Evolutionary conservation across 2,329 filamentous ascomycete species (phyloP), one percentile per base, ranked within the genome.

Genomic region (Fusarium sp.): DNA sequence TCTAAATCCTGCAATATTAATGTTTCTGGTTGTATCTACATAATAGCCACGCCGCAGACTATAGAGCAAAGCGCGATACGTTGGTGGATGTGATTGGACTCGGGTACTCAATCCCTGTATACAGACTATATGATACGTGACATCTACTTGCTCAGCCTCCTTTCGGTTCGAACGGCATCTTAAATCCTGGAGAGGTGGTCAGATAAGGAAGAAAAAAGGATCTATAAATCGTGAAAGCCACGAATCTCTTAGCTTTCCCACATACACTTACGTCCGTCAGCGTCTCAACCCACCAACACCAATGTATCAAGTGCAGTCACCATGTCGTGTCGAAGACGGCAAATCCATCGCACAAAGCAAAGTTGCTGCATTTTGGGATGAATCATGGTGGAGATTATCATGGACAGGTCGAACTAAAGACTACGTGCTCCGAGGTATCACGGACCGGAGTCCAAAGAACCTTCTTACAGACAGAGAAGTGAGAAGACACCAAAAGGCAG

Each of bases 371-470:
- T 74, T 72, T 48, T 68, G 52, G 30, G 52, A 54, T 18, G 54
- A 75, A 26, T 39, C 65, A 10, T 72, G 70, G 70, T 75, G 73
- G 70, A 72, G 54, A 6, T 21, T 64, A 5, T 34, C 62, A n/a
- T 74, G 68, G 68, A 44, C 31, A 6, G 49, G 57, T 1, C 62
- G 41, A 31, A 58, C 68, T 2, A 54, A 46, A 2, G 68, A 74
- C 12, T 60, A 49, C 0, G 16, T 74, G 11, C 49, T 72, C 4
- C 54, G 70, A 12, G 57, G 49, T 6, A 56, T 67, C 8, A 52
- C 62, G 8, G 58, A 52, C 6, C 58, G 71, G 5, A 61, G 58
- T 1, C 71, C 73, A 3, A 63, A 67, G 23, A 69, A 68, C 7
- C 34, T 73, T 9, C 55, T 74, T 6, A 66, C 56, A 8, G 49